Conservation (phyloP, 257 asterid genomes). For the Jaltomata sinuosa region DNA sequence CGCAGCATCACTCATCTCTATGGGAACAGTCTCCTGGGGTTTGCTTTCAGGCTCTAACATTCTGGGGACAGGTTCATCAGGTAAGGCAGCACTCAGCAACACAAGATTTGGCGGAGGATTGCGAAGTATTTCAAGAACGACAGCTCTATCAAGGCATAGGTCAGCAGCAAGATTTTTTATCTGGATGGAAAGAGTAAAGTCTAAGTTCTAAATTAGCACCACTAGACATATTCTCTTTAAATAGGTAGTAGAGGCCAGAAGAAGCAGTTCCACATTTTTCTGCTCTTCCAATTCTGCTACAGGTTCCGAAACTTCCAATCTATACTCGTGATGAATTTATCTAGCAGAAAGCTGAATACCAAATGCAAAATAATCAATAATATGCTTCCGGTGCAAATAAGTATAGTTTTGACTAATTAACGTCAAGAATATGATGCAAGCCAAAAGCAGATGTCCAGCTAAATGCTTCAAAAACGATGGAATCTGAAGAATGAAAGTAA, state of each 20-base stretch:
- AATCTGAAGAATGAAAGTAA: neutral
- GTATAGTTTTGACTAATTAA: neutral
- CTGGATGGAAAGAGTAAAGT: constrained; percentile 39
- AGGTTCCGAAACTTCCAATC: neutral
- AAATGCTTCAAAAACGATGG: neutral
- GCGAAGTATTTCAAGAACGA: constrained; percentile 69
- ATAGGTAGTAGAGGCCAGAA: neutral
- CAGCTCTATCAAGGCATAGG: constrained; percentile 74
- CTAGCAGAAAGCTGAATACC: neutral
- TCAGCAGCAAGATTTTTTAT: constrained; percentile 87
- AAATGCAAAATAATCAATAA: neutral
- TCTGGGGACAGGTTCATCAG: constrained; percentile 56
- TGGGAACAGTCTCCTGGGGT: constrained; percentile 21
- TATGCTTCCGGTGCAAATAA: neutral
- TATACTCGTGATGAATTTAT: neutral
- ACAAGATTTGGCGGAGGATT: constrained; percentile 85
- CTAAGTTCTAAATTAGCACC: neutral
- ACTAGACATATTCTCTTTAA: neutral
- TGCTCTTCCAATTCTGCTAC: neutral
- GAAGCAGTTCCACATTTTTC: neutral
- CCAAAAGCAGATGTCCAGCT: neutral
- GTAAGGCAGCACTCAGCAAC: constrained; percentile 75
- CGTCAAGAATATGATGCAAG: neutral
- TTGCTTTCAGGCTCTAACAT: constrained; percentile 30
- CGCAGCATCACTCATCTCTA: constrained; percentile 20